Conservation (phyloP, 495 filamentous ascomycete genomes). For the Parathielavia hyrcaniae region DNA sequence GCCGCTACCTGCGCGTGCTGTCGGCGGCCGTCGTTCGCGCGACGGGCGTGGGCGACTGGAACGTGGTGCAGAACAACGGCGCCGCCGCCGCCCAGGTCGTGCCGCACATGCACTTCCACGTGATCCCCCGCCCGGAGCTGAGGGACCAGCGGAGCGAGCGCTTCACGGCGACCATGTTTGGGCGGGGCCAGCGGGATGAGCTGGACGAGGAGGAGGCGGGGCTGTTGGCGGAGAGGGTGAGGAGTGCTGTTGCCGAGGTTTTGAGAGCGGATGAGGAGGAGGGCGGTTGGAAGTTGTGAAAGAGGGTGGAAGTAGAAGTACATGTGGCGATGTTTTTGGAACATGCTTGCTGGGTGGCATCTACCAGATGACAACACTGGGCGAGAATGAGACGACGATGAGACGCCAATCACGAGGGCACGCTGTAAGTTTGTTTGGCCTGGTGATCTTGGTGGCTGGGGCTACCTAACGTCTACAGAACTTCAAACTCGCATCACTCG, state of each 20-base stretch:
- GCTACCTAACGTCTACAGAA: slow-evolving; percentile 3
- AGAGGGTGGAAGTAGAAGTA: no score
- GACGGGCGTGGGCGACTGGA: slow-evolving; percentile 69
- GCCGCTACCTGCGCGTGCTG: slow-evolving; percentile 66
- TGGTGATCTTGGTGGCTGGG: slow-evolving; percentile 3
- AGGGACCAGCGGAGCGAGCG: slow-evolving; percentile 43
- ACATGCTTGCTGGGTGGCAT: no score
- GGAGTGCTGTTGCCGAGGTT: slow-evolving; percentile 52
- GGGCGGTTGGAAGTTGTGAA: slow-evolving; percentile 45
- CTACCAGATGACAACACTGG: no score
- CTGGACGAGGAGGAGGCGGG: slow-evolving; percentile 79
- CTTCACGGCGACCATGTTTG: slow-evolving; percentile 70
- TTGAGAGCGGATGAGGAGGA: slow-evolving; percentile 46
- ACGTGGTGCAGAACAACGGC: slow-evolving; percentile 94
- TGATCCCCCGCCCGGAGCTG: slow-evolving; percentile 67
- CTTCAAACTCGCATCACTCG: slow-evolving; percentile 37
- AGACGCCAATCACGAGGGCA: not conserved
- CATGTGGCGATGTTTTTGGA: no score
- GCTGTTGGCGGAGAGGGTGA: slow-evolving; percentile 54
- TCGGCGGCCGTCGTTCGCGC: slow-evolving; percentile 61
- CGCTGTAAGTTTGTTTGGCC: not conserved
- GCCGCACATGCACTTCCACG: slow-evolving; percentile 84
- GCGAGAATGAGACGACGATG: not conserved
- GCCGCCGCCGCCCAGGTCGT: slow-evolving; percentile 83
- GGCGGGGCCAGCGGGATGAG: slow-evolving; percentile 71